A percentile compares a stretch with the other conserved stretches of the same genome.
Conservation (phyloP, 441 rosid genomes). For the Erodium moschatum region DNA sequence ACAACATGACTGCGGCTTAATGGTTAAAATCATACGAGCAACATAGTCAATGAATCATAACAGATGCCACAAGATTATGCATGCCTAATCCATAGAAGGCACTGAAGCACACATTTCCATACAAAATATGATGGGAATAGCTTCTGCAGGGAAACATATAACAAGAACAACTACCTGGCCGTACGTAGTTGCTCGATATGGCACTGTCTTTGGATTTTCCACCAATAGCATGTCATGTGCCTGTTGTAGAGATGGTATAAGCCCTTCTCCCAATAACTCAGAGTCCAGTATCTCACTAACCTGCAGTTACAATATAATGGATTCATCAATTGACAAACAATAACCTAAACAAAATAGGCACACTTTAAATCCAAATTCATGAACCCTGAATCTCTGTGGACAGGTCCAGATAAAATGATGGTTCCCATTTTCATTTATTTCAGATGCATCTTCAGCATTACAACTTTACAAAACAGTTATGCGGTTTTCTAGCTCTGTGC, state of each 20-base stretch:
- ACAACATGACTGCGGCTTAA: not conserved
- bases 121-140: not conserved
- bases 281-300: slow-evolving; percentile 95
- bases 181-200: slow-evolving; percentile 69
- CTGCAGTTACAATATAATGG: slow-evolving; percentile 29
- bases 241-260: slow-evolving; percentile 87
- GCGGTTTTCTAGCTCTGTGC: not conserved
- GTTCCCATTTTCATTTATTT: not conserved
- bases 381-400: not conserved
- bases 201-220: slow-evolving; percentile 71
- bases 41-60: not conserved
- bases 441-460: not conserved
- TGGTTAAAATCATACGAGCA: not conserved
- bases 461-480: not conserved
- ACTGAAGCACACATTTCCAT: not conserved
- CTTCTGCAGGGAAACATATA: not conserved
- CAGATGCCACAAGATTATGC: slow-evolving; percentile 2
- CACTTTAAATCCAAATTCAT: slow-evolving; percentile 14
- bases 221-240: slow-evolving; percentile 77
- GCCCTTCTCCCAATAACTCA: slow-evolving; percentile 89
- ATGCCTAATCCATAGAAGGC: not conserved
- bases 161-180: slow-evolving; percentile 56
- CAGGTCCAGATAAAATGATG: not conserved
- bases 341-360: not conserved
- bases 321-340: not conserved